phyloP scores from a whole-genome alignment of 371 early-diverging fungal genomes.

The Apophysomyces trapeziformis region DNA sequence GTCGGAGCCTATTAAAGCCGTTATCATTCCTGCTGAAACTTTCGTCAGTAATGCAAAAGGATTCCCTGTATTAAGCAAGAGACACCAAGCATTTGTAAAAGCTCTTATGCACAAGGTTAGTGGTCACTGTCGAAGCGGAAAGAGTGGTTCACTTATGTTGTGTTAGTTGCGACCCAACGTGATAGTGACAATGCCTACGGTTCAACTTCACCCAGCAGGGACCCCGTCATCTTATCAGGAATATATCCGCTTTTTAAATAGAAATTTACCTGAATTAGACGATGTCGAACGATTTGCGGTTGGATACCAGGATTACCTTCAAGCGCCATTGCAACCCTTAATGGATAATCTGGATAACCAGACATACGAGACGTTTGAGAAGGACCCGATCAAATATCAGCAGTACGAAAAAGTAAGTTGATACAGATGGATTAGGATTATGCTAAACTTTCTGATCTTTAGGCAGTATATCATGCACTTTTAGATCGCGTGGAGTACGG shows the following conservation, averaged over 20 bases:
- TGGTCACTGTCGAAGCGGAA: not conserved
- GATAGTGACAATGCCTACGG: slow-evolving; percentile 48
- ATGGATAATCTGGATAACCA: slow-evolving; percentile 92
- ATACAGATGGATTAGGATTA: not conserved
- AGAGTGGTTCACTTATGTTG: not conserved
- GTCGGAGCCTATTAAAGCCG: slow-evolving; percentile 83
- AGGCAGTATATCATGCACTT: slow-evolving; percentile 68
- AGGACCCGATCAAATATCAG: slow-evolving; percentile 90
- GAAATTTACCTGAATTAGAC: slow-evolving; percentile 63
- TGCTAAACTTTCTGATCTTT: not conserved
- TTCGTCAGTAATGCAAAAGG: slow-evolving; percentile 83
- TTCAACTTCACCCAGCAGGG: slow-evolving; percentile 35
- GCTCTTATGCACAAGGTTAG: slow-evolving; percentile 60
- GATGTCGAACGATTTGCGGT: slow-evolving; percentile 74
- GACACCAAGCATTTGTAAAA: slow-evolving; percentile 73
- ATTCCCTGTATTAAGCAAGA: slow-evolving; percentile 84
- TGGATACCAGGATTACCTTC: slow-evolving; percentile 88
- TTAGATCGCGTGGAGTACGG: slow-evolving; percentile 54
- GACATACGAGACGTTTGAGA: slow-evolving; percentile 94
- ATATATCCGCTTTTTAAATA: slow-evolving; percentile 72
- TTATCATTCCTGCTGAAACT: slow-evolving; percentile 72
- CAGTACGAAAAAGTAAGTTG: slow-evolving; percentile 77
- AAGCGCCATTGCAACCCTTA: slow-evolving; percentile 89
- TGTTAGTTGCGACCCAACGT: slow-evolving; percentile 55
- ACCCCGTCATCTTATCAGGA: slow-evolving; percentile 60